Evolutionary conservation across 257 asterid species (phyloP).

Genomic region (Capsicum baccatum): DNA sequence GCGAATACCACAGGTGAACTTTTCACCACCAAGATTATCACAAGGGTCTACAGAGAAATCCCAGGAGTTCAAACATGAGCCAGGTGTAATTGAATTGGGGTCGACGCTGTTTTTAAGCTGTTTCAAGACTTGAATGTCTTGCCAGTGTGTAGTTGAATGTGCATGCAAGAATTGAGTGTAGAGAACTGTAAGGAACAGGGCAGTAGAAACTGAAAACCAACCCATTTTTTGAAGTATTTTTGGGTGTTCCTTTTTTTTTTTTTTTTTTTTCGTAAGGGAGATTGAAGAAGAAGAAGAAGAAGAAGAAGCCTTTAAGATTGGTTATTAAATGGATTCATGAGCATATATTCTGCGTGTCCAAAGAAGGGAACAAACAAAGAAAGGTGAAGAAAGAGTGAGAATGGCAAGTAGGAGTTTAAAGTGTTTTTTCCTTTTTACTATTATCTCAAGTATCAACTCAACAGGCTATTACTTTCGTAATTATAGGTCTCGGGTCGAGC

Average conservation of each 20-base stretch:
- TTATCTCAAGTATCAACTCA: background rate
- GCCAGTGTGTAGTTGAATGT: constrained; percentile 57
- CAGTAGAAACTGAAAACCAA: background rate
- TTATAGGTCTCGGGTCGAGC: no score
- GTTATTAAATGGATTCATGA: background rate
- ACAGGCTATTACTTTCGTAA: no score
- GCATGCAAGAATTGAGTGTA: constrained; percentile 37
- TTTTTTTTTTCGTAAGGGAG: background rate
- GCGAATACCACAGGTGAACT: constrained; percentile 84
- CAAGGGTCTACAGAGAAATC: constrained; percentile 80
- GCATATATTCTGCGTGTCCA: background rate
- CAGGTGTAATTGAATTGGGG: constrained; percentile 49
- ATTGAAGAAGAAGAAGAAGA: background rate
- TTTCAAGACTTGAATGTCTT: constrained; percentile 61
- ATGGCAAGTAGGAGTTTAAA: background rate
- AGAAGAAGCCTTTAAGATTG: background rate
- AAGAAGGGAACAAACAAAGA: constrained; percentile 7
- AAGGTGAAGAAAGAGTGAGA: background rate
- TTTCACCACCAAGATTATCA: constrained; percentile 53
- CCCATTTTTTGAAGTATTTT: background rate
- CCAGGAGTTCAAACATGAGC: constrained; percentile 80
- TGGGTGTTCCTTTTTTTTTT: no score
- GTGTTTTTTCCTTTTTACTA: background rate
- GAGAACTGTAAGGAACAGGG: constrained; percentile 22
- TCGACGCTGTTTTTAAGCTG: constrained; percentile 61